A percentile compares a stretch with the other conserved stretches of the same genome.
Evolutionary conservation across 768 basidiomycete genomes (phyloP).

Genomic region (Terana coerulea): DNA sequence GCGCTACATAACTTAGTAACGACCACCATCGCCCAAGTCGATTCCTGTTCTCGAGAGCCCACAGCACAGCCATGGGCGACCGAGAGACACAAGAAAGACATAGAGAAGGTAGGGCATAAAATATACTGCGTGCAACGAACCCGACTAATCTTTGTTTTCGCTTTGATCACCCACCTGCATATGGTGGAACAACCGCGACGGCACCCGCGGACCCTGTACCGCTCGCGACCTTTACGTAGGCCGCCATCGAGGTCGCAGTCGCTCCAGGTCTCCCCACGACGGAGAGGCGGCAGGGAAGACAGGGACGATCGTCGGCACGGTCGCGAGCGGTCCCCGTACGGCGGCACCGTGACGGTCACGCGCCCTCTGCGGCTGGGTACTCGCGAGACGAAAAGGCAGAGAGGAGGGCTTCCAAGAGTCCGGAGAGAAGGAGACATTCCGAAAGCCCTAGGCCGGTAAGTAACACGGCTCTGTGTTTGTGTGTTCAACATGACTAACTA

Average conservation of each 20-base stretch:
- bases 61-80: neutral
- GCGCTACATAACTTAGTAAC: neutral
- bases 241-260: conserved; percentile 2
- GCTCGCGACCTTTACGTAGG: neutral
- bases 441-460: neutral
- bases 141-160: conserved; percentile 7
- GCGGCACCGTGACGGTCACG: neutral
- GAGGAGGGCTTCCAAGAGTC: neutral
- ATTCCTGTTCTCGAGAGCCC: neutral
- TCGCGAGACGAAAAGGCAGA: neutral
- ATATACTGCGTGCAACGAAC: neutral
- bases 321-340: neutral
- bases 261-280: conserved; percentile 1
- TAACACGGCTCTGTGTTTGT: neutral
- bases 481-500: neutral
- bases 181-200: conserved; percentile 8
- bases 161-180: conserved; percentile 9
- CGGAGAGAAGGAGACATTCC: neutral
- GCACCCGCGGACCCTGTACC: neutral
- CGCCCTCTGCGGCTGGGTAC: neutral
- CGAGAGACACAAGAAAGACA: neutral
- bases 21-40: neutral
- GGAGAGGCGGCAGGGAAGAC: neutral
- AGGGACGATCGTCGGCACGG: neutral
- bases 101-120: neutral